Evolutionary conservation across 805 yeast genomes (phyloP), one percentile per base, ranked within the genome.

Genomic region (Brettanomyces anomalus): DNA sequence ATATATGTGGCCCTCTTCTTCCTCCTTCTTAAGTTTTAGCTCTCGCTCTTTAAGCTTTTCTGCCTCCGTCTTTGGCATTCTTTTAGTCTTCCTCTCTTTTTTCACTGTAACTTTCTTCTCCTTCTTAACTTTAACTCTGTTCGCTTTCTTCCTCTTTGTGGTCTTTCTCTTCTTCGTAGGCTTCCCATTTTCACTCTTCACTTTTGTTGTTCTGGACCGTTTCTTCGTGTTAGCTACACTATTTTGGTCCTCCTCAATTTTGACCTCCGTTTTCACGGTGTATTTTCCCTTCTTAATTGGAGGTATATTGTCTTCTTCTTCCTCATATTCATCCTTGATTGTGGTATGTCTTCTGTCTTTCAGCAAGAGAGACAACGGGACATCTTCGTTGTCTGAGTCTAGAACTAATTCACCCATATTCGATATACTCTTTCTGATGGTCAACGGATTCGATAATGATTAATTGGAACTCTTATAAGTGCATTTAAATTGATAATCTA

Each of bases 1-100:
- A 57, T 76, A 80, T n/a, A 64, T 68, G 2, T 72, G 85, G 3
- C 73, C 79, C n/a, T 73, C 79, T 16, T 68, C 76, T 5, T 63
- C 70, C 10, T 18, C 17, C 28, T 26, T n/a, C 2, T 58, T 63
- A 4, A 50, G 56, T 57, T 21, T 48, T 45, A 41, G 19, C 31
- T 32, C 51, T 2, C 50, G 51, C 19, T 49, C 49, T 39, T 40
- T 43, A 48, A 43, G 37, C 35, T 35, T 53, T 35, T 11, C 45
- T 46, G 20, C 42, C 13, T 32, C 34, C 7, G 34, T 32, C 34
- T 8, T 30, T 32, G 20, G 30, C 36, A 18, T 26, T 16, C 34
- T 39, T 19, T 13, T 21, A 26, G 35, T 34, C 20, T 26, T 39
- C 41, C 34, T 33, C 37, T 40, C 24, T 19, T 17, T 36, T 32